Evolutionary conservation across 2,329 filamentous ascomycete species (phyloP), one percentile per base, ranked within the genome.

Genomic region (Passalora sequoiae): DNA sequence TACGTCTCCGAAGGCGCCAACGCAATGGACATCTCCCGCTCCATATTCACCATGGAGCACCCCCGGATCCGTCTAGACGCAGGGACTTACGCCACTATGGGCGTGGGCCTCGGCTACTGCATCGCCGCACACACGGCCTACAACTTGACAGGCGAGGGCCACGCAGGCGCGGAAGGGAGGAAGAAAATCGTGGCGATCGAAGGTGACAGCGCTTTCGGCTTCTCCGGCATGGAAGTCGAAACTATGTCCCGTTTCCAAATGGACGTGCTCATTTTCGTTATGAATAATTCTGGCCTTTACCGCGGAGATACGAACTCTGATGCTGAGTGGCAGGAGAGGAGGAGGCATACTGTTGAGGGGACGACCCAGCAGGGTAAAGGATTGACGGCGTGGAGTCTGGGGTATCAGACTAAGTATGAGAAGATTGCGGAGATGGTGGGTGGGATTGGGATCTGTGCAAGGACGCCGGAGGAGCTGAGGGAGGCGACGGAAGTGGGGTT

Each of bases 21-120:
- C 54, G 77, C 76, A 5, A 80, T 79, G 77, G 77, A 80, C 51
- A 78, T 79, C 40, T 76, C 73, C 2, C 71, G 76, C 15, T 73
- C 71, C 9, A 66, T 71, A 31, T 79, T 80, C 55, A 67, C 72
- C 0, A 65, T 79, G 13, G 65, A 75, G 21, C 67, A 76, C 50
- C 76, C 76, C 2, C 70, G 76, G 13, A 68, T 76, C 12, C 69
- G 73, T 16, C 69, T 80, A 16, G 76, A 80, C 57, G 76, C 76
- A 3, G 76, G 76, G 1, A 78, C 75, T 0, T 73, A 77, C 47
- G 76, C 75, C 3, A 79, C 76, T 1, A 79, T 80, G 77, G 77
- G 76, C 1, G 71, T 79, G 0, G 75, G 76, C 0, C 58, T 79
- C 19, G 75, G 74, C 1, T 79, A 79, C 50, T 71, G 74, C 3